Conservation (phyloP, 495 filamentous ascomycete genomes). For the Penicillium angulare region DNA sequence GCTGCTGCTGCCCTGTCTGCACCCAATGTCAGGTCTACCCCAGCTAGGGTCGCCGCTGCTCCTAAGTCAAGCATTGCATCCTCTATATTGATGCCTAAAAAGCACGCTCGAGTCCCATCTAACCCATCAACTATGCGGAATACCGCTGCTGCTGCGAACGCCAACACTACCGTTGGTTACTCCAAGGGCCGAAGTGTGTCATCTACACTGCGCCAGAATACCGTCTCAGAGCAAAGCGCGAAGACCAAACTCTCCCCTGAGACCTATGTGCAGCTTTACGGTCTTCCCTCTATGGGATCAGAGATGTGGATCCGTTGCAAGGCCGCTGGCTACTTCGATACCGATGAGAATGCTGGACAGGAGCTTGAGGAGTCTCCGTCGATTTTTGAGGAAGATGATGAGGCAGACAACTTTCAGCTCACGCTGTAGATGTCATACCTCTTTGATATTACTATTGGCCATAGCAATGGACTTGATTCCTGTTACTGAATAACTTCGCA, state of each 20-base stretch:
- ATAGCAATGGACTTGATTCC: neutral
- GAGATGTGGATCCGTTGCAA: slow-evolving; percentile 44
- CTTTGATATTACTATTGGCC: slow-evolving; percentile 4
- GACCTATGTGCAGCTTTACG: slow-evolving; percentile 45
- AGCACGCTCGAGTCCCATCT: slow-evolving; percentile 34
- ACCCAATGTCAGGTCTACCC: slow-evolving; percentile 31
- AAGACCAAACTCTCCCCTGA: slow-evolving; percentile 37
- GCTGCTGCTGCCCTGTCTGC: slow-evolving; percentile 56
- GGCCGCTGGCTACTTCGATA: slow-evolving; percentile 37
- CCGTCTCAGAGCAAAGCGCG: slow-evolving; percentile 14
- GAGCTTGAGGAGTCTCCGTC: slow-evolving; percentile 30
- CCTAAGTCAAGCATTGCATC: slow-evolving; percentile 39
- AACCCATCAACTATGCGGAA: slow-evolving; percentile 56
- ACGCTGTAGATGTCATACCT: slow-evolving; percentile 28
- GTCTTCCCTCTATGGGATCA: slow-evolving; percentile 38
- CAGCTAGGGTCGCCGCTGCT: slow-evolving; percentile 35
- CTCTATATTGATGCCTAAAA: slow-evolving; percentile 40
- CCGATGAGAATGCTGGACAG: slow-evolving; percentile 17
- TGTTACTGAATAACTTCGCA: neutral
- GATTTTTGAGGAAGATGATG: slow-evolving; percentile 42
- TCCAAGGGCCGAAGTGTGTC: slow-evolving; percentile 70
- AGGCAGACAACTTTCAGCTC: slow-evolving; percentile 43
- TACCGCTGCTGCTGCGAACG: slow-evolving; percentile 61
- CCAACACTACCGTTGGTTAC: slow-evolving; percentile 77
- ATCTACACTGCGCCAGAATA: slow-evolving; percentile 38